Evolutionary conservation across 768 basidiomycete species (phyloP), one percentile per base, ranked within the genome.

Genomic region (Tricholoma terreum): DNA sequence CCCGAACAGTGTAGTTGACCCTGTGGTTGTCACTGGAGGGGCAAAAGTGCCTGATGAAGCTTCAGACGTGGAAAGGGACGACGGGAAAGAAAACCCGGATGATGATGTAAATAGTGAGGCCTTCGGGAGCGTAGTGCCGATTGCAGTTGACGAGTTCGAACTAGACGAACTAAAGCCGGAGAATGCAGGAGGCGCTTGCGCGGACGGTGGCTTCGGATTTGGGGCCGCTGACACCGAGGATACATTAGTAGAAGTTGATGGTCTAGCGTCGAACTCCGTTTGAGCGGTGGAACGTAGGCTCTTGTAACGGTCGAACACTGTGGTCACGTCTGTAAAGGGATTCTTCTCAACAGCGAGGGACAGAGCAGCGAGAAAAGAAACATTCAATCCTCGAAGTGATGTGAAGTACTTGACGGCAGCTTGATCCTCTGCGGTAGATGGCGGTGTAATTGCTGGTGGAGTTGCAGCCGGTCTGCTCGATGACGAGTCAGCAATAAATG

Each of bases 301-400:
- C 14, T 30, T 43, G 17, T 54, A 54, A 3, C 40, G 52, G 9
- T 54, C 52, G 7, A 54, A 33, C 24, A 54, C 52, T 10, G 27
- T 33, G 12, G 52, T 43, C 4, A 43, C 24, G 33, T 54, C 38
- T n/a, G 38, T 43, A 27, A 54, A 54, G 15, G 52, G 52, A 21
- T 54, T 38, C 27, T 54, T 43, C 24, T 43, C 40, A 17, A 54
- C 43, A 8, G 38, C 52, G 14, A 42, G 27, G 6, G 52, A 42
- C 24, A 54, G 27, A 31, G 52, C 40, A 31, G 38, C 30, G 30
- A 54, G 52, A 33, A 54, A 43, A 21, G 52, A 54, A 17, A 54
- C 30, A 33, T 54, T 54, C 27, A 54, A 30, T 30, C 52, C 52
- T 15, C 52, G 40, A 6, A 54, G 40, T 19, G 52, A 54, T 42